These are phyloP conservation scores for Irpex sp. DNA, from an alignment of 1,284 basidiomycete genomes.

Conservation along the genomic window DNA sequence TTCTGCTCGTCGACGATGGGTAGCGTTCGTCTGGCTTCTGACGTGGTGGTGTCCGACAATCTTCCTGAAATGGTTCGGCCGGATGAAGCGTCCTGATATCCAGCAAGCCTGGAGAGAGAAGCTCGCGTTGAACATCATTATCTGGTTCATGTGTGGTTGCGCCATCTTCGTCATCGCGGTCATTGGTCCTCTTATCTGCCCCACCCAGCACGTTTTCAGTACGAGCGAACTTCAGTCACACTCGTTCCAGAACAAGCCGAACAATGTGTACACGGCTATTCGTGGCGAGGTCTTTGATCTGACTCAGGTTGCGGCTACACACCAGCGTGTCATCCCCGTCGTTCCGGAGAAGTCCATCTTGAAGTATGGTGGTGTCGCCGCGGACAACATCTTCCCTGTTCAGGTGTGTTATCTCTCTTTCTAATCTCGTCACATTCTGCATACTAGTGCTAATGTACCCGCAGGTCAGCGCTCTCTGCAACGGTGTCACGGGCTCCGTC, in stretches of 20 bases:
- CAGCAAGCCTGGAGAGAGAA: conserved; percentile 98
- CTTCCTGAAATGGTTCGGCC: conserved; percentile 67
- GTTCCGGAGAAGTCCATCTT: conserved; percentile 74
- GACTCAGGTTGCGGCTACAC: conserved; percentile 53
- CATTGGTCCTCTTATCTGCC: conserved; percentile 89
- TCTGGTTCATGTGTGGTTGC: conserved; percentile 90
- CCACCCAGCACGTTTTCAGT: conserved; percentile 90
- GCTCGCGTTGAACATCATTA: conserved; percentile 91
- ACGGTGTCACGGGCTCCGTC: conserved; percentile 78
- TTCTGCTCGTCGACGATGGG: conserved; percentile 83
- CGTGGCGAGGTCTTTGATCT: conserved; percentile 94
- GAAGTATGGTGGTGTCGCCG: conserved; percentile 79
- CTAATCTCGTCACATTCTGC: neutral
- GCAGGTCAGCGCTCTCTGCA: conserved; percentile 90
- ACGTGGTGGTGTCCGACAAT: conserved; percentile 89
- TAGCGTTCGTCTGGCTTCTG: conserved; percentile 83
- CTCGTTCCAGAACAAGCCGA: conserved; percentile 59
- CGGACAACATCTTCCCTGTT: conserved; percentile 88
- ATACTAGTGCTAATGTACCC: conserved; percentile 7
- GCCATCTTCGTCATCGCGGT: conserved; percentile 93
- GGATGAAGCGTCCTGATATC: conserved; percentile 93
- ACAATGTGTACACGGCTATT: conserved; percentile 79
- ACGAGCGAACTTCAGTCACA: conserved; percentile 73
- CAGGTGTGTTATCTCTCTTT: conserved; percentile 64
- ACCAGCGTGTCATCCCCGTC: conserved; percentile 70